Evolutionary conservation across 345 rosid species (phyloP).

Genomic region (Clarkia xantiana): DNA sequence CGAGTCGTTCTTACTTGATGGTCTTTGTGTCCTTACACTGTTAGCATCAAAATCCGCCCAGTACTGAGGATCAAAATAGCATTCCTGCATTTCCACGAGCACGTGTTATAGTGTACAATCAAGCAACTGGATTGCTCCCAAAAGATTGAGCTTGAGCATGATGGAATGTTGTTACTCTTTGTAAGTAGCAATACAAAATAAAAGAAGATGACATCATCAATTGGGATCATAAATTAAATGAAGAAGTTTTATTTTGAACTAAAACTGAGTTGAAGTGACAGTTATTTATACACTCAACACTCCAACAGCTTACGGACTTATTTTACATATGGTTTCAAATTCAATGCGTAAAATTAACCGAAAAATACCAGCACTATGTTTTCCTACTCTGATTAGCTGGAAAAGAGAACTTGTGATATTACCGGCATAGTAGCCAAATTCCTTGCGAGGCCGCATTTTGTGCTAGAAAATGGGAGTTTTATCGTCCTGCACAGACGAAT

Average conservation of each 20-base stretch:
- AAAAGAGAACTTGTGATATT: neutral
- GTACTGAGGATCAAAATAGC: too few relatives aligned
- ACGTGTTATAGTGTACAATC: too few relatives aligned
- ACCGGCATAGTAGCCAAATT: constrained; percentile 43
- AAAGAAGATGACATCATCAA: neutral
- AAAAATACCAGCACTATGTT: neutral
- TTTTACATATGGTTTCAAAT: neutral
- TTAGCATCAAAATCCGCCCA: too few relatives aligned
- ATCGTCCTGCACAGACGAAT: constrained; percentile 54
- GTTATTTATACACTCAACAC: too few relatives aligned
- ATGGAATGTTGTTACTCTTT: neutral
- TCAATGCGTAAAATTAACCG: neutral
- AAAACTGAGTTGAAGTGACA: neutral
- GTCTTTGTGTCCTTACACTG: too few relatives aligned
- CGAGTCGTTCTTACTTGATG: too few relatives aligned
- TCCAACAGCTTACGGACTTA: neutral
- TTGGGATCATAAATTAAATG: neutral
- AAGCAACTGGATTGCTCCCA: too few relatives aligned
- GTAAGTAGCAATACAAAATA: neutral
- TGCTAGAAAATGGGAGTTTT: constrained; percentile 60
- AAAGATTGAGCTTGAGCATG: too few relatives aligned
- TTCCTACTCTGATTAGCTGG: neutral
- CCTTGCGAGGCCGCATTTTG: constrained; percentile 49
- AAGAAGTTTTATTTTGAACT: neutral
- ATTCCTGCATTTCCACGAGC: too few relatives aligned